Evolutionary conservation across 176 grass and related monocot species (phyloP).

Genomic region (Aegilops tauschii): DNA sequence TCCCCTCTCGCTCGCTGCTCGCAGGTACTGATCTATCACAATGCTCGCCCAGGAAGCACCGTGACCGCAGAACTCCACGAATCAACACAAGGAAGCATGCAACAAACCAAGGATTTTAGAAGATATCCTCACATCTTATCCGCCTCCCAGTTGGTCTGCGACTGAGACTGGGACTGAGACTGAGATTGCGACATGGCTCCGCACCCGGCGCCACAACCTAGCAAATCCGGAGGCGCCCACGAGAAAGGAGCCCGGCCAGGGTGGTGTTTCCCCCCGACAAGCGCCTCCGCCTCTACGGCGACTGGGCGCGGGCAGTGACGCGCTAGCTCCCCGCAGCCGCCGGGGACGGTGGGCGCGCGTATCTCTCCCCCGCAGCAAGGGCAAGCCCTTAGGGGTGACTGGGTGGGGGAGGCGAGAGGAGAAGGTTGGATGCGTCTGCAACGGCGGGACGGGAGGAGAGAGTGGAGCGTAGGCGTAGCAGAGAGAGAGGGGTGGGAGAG

Average conservation of each 20-base stretch:
- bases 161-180: conserved; percentile 21
- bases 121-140: conserved; percentile 44
- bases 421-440: too few species aligned
- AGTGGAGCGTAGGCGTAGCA: too few species aligned
- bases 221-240: not conserved
- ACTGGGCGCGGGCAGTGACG: not conserved
- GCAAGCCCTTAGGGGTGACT: not conserved
- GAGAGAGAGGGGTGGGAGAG: too few species aligned
- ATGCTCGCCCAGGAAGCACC: not conserved
- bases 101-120: not conserved
- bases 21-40: too few species aligned
- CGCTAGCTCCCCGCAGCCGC: not conserved
- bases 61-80: not conserved
- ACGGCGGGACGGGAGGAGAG: too few species aligned
- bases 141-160: conserved; percentile 41
- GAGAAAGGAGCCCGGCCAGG: not conserved
- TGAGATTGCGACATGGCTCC: conserved; percentile 35
- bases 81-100: not conserved
- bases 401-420: not conserved
- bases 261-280: not conserved
- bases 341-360: not conserved
- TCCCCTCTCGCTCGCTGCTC: not conserved
- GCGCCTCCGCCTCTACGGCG: conserved; percentile 5
- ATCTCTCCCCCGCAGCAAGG: not conserved
- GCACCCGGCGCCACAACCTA: not conserved